Percentiles rank a stretch among this genome's conserved stretches.
These are phyloP conservation scores for Phyllostachys edulis DNA, from an alignment of 176 grass and related monocot species.

Conservation along the genomic window DNA sequence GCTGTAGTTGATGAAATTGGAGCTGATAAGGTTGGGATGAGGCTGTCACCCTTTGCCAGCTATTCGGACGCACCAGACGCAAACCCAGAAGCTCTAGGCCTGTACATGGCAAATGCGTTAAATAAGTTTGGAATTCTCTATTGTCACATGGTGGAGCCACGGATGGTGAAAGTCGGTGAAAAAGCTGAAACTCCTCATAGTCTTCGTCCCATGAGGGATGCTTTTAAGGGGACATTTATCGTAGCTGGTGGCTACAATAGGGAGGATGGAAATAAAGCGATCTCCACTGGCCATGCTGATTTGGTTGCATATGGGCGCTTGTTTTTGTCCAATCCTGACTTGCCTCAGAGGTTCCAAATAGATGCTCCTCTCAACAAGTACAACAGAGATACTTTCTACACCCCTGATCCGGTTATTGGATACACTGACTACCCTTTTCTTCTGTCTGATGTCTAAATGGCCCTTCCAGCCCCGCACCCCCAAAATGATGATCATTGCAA, in stretches of 20 bases:
- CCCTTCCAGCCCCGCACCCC: too few species aligned
- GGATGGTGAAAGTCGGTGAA: slow-evolving; percentile 43
- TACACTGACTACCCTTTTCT: slow-evolving; percentile 80
- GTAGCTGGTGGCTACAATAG: slow-evolving; percentile 51
- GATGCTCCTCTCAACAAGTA: slow-evolving; percentile 68
- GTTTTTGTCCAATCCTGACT: slow-evolving; percentile 78
- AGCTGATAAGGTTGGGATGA: slow-evolving; percentile 68
- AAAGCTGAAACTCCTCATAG: slow-evolving; percentile 44
- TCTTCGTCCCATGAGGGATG: slow-evolving; percentile 58
- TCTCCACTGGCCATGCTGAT: slow-evolving; percentile 57
- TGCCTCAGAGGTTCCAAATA: slow-evolving; percentile 62
- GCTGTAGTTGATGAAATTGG: slow-evolving; percentile 67
- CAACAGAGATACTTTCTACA: slow-evolving; percentile 68
- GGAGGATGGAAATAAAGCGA: slow-evolving; percentile 59
- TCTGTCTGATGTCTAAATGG: neutral
- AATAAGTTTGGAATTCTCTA: slow-evolving; percentile 62
- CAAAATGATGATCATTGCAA: too few species aligned
- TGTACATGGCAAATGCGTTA: slow-evolving; percentile 64
- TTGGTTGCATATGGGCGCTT: slow-evolving; percentile 67
- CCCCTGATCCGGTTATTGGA: slow-evolving; percentile 62
- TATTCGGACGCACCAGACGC: slow-evolving; percentile 32
- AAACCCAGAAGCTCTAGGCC: slow-evolving; percentile 52
- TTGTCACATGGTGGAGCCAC: slow-evolving; percentile 67
- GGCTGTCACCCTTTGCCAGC: slow-evolving; percentile 63
- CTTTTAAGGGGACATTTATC: slow-evolving; percentile 62